A percentile compares a stretch with the other conserved stretches of the same genome.
Conservation (phyloP, 805 yeast genomes). For the Lipomyces oligophaga region DNA sequence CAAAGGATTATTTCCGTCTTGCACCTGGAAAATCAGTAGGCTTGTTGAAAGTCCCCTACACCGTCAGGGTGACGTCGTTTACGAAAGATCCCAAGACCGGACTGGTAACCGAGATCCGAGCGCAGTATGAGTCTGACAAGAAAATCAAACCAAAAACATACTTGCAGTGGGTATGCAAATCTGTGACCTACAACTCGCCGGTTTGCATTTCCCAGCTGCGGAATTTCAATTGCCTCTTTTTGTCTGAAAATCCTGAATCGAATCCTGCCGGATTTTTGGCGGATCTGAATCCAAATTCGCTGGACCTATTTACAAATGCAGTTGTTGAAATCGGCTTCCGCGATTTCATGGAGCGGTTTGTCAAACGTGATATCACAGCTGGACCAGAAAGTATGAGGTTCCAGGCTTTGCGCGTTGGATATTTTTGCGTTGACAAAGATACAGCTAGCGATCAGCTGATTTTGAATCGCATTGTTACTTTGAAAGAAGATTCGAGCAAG, state of each 20-base stretch:
- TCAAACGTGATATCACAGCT: slow-evolving; percentile 47
- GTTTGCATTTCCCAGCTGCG: slow-evolving; percentile 70
- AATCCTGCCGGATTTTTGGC: slow-evolving; percentile 84
- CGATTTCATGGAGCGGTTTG: slow-evolving; percentile 61
- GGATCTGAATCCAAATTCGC: slow-evolving; percentile 78
- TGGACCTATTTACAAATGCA: slow-evolving; percentile 60
- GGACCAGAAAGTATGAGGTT: slow-evolving; percentile 84
- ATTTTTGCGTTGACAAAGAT: slow-evolving; percentile 86
- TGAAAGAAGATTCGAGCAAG: slow-evolving; percentile 63
- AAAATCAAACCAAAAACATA: slow-evolving; percentile 83
- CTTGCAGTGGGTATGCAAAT: slow-evolving; percentile 92
- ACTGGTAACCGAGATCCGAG: slow-evolving; percentile 64
- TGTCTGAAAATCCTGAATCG: slow-evolving; percentile 83
- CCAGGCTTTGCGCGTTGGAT: slow-evolving; percentile 97
- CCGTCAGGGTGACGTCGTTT: slow-evolving; percentile 64
- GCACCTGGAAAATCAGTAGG: slow-evolving; percentile 96
- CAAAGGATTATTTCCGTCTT: slow-evolving; percentile 79
- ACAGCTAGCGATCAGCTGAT: slow-evolving; percentile 58
- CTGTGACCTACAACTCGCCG: slow-evolving; percentile 58
- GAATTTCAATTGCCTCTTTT: slow-evolving; percentile 81
- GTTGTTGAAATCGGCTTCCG: slow-evolving; percentile 73
- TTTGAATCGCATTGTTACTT: slow-evolving; percentile 86
- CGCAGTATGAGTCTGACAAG: slow-evolving; percentile 69
- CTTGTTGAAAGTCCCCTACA: slow-evolving; percentile 82
- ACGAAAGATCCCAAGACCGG: slow-evolving; percentile 60